Percentiles rank a stretch among this genome's conserved stretches.
phyloP scores from a whole-genome alignment of 2,329 filamentous ascomycete species.

The Stachybotrys elegans region DNA sequence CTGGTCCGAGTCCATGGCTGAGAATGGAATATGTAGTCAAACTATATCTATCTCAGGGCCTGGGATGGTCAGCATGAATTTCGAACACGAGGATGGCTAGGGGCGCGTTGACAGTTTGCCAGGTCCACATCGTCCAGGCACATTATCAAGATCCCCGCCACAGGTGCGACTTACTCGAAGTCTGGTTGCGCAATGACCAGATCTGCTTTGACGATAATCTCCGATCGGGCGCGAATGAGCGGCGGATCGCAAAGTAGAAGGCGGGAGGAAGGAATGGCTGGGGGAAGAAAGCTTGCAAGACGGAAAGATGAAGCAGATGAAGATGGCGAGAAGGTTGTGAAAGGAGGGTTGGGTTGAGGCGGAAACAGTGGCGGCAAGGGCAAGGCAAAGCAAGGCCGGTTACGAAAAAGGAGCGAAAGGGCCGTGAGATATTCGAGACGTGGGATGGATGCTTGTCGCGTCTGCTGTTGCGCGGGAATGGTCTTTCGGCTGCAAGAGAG shows the following conservation, averaged over 20 bases:
- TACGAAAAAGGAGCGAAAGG: not conserved
- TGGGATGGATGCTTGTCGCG: conserved; percentile 7
- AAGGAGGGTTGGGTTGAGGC: not conserved
- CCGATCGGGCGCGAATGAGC: conserved; percentile 18
- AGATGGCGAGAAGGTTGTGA: not conserved
- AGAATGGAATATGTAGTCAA: conserved; percentile 16
- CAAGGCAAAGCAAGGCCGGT: not conserved
- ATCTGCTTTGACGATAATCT: conserved; percentile 23
- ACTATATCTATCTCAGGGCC: conserved; percentile 18
- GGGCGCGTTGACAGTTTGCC: conserved; percentile 9
- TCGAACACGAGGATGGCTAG: conserved; percentile 15
- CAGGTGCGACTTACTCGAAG: conserved; percentile 21
- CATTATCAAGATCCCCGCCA: conserved; percentile 24
- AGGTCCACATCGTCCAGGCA: conserved; percentile 22
- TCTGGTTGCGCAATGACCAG: conserved; percentile 23
- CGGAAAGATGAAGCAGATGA: not conserved
- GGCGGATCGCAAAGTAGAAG: conserved; percentile 6
- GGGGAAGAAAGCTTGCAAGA: not conserved
- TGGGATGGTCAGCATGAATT: conserved; percentile 22
- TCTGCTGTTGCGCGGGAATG: conserved; percentile 17
- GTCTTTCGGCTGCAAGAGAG: conserved; percentile 10
- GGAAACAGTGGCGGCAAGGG: not conserved
- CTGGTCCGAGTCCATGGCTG: conserved; percentile 46
- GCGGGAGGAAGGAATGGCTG: not conserved
- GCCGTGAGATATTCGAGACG: not conserved